Evolutionary conservation across 306 rosid genomes (phyloP), one percentile per base, ranked within the genome.

Genomic region (Dryas alaskensis): DNA sequence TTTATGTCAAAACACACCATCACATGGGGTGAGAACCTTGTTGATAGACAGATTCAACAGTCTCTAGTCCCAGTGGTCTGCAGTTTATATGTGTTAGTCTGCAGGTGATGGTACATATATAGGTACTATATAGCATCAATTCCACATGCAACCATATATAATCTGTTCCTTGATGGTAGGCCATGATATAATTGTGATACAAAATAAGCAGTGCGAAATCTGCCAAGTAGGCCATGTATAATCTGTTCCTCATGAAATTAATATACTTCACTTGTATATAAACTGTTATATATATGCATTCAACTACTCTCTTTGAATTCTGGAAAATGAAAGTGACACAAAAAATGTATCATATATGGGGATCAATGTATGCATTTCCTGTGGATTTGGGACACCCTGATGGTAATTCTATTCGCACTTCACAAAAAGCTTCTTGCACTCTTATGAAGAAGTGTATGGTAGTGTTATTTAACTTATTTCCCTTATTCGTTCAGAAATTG

Each of bases 191-290:
- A 53, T 22, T 44, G 46, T 37, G 40, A 22, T 22, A 22, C 22
- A 22, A 22, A 22, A 22, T 22, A 65, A 22, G 48, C 65, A 71
- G 9, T 4, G 31, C n/a, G 43, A 59, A 45, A 63, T 1, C 47
- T 47, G 39, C 48, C 58, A 63, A 31, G 5, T 11, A 72, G 49
- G 48, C 66, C 81, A 75, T 82, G 77, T 82, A 77, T 22, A 22
- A 22, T 22, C 22, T 22, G 46, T 47, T 49, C 70, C 31, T 68
- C 69, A 39, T 14, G 73, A 75, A 46, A 53, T 45, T 22, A 22
- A 22, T 22, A 22, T 22, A 22, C 22, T 22, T 22, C 22, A 22
- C 22, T 22, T 22, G 22, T 22, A 22, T 22, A 22, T 22, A 22
- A 22, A 22, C 22, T 22, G 22, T 22, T 22, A 22, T 22, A 22